Percentiles rank a stretch among this genome's conserved stretches.
These are phyloP conservation scores for Nemania abortiva DNA, from an alignment of 2,329 filamentous ascomycete species.

Conservation along the genomic window DNA sequence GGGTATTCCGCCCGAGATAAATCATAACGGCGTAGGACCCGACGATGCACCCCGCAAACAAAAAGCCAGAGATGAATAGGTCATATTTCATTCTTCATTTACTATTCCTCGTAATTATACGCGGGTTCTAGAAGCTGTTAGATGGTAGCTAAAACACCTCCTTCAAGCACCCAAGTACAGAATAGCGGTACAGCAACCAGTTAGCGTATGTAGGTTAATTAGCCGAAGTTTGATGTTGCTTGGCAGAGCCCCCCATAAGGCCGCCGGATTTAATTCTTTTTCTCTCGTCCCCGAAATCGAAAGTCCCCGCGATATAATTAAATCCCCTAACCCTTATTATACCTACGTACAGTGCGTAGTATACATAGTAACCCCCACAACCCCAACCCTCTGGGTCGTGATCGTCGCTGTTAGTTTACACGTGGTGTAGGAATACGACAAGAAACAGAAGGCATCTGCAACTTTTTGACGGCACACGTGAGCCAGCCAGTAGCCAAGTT, in stretches of 20 bases:
- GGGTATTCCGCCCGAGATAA: not conserved
- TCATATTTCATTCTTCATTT: not conserved
- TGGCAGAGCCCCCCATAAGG: not conserved
- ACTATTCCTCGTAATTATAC: not conserved
- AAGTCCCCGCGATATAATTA: conserved; percentile 1
- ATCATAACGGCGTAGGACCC: not conserved
- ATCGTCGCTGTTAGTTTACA: conserved; percentile 1
- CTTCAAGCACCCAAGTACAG: not conserved
- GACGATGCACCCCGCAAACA: not conserved
- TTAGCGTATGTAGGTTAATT: not conserved
- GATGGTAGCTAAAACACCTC: no score
- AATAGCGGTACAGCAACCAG: not conserved
- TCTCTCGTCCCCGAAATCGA: not conserved
- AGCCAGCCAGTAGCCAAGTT: not conserved
- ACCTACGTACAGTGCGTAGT: not conserved
- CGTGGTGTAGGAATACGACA: conserved; percentile 19
- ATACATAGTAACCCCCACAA: not conserved
- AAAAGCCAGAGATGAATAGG: not conserved
- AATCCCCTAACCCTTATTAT: not conserved
- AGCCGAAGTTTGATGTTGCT: not conserved
- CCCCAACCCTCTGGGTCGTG: not conserved
- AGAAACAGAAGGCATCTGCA: conserved; percentile 2
- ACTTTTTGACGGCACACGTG: not conserved
- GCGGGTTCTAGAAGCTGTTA: no score
- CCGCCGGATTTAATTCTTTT: conserved; percentile 8